phyloP scores from a whole-genome alignment of 192 early-diverging fungal species.

The Phycomyces nitens region DNA sequence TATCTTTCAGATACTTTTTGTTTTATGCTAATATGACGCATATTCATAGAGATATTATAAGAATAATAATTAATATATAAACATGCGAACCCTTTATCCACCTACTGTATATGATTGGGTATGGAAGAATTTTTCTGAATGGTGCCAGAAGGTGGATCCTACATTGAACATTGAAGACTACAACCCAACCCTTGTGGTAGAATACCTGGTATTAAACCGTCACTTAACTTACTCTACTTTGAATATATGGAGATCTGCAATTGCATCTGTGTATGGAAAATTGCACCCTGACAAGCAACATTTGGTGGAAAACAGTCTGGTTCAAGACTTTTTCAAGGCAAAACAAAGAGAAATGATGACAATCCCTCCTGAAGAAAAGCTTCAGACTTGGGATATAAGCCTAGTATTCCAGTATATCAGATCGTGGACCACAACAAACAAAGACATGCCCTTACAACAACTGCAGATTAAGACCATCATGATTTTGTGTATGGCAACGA shows the following conservation, averaged over 20 bases:
- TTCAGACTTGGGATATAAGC: background rate
- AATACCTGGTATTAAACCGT: background rate
- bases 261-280: constrained; percentile 2
- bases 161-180: background rate
- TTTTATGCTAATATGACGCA: no score
- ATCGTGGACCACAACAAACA: background rate
- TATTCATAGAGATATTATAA: no score
- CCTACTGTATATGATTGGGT: background rate
- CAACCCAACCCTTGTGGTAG: no score
- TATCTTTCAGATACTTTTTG: no score
- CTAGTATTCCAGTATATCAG: background rate
- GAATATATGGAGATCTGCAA: background rate
- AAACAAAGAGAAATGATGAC: background rate
- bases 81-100: no score
- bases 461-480: background rate
- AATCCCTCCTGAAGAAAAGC: background rate
- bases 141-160: background rate
- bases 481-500: background rate
- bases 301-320: background rate
- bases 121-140: background rate
- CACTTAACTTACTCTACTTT: background rate
- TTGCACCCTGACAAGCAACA: background rate
- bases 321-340: constrained; percentile 8
- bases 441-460: background rate
- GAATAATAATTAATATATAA: no score